phyloP scores from a whole-genome alignment of 306 rosid species.

The Styphnolobium japonicum region DNA sequence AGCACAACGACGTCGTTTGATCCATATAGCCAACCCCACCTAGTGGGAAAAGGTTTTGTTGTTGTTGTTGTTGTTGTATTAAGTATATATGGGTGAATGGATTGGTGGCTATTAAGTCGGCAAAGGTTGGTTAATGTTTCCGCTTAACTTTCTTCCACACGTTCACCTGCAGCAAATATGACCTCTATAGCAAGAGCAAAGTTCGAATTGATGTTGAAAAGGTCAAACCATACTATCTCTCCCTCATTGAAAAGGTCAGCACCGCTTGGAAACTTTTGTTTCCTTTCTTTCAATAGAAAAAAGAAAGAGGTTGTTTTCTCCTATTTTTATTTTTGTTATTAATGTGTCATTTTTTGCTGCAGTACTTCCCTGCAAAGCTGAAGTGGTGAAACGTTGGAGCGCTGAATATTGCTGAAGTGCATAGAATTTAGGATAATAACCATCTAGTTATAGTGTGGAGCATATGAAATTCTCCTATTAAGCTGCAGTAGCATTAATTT shows the following conservation, averaged over 20 bases:
- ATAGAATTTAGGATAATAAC: neutral
- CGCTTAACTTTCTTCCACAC: neutral
- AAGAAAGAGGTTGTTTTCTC: neutral
- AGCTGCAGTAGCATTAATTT: slow-evolving; percentile 6
- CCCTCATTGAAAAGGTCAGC: slow-evolving; percentile 68
- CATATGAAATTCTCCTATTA: slow-evolving; percentile 1
- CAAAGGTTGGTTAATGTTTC: neutral
- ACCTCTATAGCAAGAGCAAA: slow-evolving; percentile 85
- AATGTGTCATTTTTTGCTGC: slow-evolving; percentile 22
- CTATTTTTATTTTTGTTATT: neutral
- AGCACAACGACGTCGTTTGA: too few species aligned
- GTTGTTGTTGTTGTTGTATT: too few species aligned
- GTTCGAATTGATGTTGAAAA: slow-evolving; percentile 56
- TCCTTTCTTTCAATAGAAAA: neutral
- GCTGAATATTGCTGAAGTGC: neutral
- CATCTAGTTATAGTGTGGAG: neutral
- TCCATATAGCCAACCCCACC: too few species aligned
- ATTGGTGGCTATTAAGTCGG: neutral
- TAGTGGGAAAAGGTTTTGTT: too few species aligned
- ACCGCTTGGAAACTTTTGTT: neutral
- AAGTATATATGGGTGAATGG: neutral
- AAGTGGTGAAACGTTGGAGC: slow-evolving; percentile 57
- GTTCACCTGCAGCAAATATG: slow-evolving; percentile 61
- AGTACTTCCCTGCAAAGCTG: slow-evolving; percentile 81
- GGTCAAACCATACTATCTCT: slow-evolving; percentile 79